Percentiles rank a stretch among this genome's conserved stretches.
Evolutionary conservation across 768 basidiomycete genomes (phyloP).

Genomic region (Amanita fuliginea): DNA sequence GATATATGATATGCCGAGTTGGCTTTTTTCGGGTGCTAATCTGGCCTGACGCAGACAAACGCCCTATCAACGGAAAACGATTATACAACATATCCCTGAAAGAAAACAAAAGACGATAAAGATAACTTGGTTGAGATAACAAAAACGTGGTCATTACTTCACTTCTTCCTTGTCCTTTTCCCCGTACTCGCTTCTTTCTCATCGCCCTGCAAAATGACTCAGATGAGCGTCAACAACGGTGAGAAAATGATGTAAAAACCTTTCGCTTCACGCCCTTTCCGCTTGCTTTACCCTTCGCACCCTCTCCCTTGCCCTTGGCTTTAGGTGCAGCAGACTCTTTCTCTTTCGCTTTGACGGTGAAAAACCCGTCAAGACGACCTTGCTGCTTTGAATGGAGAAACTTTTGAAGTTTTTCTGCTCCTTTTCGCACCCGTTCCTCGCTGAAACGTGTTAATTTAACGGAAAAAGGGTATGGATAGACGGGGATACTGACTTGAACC

Average conservation of each 20-base stretch:
- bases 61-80: too few species aligned
- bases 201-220: slow-evolving; percentile 13
- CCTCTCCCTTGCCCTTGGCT: slow-evolving; percentile 16
- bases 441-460: slow-evolving; percentile 29
- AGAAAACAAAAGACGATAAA: background rate
- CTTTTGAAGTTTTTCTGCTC: slow-evolving; percentile 87
- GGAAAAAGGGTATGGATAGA: background rate
- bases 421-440: slow-evolving; percentile 93
- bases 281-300: slow-evolving; percentile 25
- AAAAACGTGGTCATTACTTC: slow-evolving; percentile 8
- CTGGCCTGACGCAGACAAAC: too few species aligned
- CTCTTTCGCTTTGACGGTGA: slow-evolving; percentile 61
- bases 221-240: background rate
- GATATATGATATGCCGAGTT: too few species aligned
- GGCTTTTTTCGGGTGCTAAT: too few species aligned
- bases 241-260: background rate
- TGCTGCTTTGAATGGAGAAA: slow-evolving; percentile 87
- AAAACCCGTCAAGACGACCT: slow-evolving; percentile 93
- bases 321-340: slow-evolving; percentile 31
- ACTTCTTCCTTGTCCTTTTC: slow-evolving; percentile 46
- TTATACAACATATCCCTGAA: background rate
- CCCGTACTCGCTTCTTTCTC: slow-evolving; percentile 14
- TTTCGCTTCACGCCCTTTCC: slow-evolving; percentile 18
- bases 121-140: background rate
- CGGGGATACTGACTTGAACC: slow-evolving; percentile 70